These are phyloP conservation scores for Daedalea quercina DNA, from an alignment of 768 basidiomycete genomes.

Conservation along the genomic window DNA sequence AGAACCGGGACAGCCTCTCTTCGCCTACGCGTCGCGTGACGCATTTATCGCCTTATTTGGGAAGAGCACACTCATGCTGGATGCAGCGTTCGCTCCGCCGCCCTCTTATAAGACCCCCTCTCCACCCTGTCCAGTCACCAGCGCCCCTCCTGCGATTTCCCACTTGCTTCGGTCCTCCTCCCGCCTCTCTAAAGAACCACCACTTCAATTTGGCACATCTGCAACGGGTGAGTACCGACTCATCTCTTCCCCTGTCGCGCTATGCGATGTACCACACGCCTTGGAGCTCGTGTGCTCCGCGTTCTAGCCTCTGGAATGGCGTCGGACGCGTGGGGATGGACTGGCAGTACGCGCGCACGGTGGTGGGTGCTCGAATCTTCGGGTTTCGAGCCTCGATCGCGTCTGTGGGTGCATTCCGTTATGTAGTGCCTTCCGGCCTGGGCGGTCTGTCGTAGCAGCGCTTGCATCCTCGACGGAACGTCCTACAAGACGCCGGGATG, in stretches of 20 bases:
- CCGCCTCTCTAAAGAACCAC: neutral
- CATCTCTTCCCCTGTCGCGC: neutral
- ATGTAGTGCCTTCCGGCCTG: too few species aligned
- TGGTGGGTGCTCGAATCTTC: too few species aligned
- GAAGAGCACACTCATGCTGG: slow-evolving; percentile 8
- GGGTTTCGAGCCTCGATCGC: too few species aligned
- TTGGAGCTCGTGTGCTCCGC: neutral
- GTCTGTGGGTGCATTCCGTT: too few species aligned
- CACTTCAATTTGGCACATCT: neutral
- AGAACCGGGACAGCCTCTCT: slow-evolving; percentile 9
- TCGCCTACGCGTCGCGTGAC: slow-evolving; percentile 8
- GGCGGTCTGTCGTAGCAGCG: too few species aligned
- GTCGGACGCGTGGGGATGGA: neutral
- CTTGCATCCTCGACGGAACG: too few species aligned
- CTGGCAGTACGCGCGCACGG: too few species aligned
- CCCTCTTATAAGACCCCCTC: slow-evolving; percentile 14
- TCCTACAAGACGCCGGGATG: too few species aligned
- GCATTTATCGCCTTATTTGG: slow-evolving; percentile 8
- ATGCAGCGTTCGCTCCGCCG: slow-evolving; percentile 7
- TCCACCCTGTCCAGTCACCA: neutral
- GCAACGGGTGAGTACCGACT: neutral
- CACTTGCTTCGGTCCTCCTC: neutral
- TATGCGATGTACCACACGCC: neutral
- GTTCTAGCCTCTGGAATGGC: neutral
- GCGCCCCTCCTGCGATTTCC: neutral